A percentile compares a stretch with the other conserved stretches of the same genome.
Evolutionary conservation across 805 yeast genomes (phyloP).

Genomic region (Ogataea ramenticola): DNA sequence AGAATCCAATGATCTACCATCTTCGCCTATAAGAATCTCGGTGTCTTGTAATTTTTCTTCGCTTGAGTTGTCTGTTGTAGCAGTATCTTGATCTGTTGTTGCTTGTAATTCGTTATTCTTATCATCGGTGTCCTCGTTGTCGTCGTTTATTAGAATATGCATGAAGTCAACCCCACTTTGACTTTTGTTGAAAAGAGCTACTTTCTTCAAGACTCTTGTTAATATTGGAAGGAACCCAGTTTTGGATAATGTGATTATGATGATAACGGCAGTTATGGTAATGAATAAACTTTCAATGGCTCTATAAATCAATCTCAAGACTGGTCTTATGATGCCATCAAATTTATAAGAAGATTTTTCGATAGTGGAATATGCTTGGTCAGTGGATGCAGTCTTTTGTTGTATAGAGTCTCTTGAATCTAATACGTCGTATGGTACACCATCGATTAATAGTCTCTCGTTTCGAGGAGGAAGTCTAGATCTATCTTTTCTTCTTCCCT

Average conservation of each 20-base stretch:
- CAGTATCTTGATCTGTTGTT: too few relatives aligned
- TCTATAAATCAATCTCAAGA: conserved; percentile 17
- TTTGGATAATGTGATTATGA: conserved; percentile 30
- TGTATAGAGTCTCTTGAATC: conserved; percentile 14
- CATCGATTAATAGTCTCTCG: conserved; percentile 12
- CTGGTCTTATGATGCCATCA: conserved; percentile 4
- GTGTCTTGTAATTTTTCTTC: too few relatives aligned
- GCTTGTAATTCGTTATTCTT: not conserved
- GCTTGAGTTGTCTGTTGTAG: too few relatives aligned
- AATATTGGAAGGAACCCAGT: conserved; percentile 30
- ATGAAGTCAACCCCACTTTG: conserved; percentile 28
- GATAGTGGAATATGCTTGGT: not conserved
- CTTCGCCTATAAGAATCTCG: not conserved
- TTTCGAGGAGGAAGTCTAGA: conserved; percentile 6
- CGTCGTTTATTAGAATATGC: conserved; percentile 22
- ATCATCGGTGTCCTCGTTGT: conserved; percentile 6
- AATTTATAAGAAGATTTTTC: not conserved
- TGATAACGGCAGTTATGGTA: conserved; percentile 28
- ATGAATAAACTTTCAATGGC: conserved; percentile 44
- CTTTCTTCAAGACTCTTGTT: conserved; percentile 20
- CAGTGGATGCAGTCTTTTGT: conserved; percentile 1
- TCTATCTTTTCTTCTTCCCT: conserved; percentile 1
- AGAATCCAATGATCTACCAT: not conserved
- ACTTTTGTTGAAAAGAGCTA: conserved; percentile 27
- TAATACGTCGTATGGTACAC: conserved; percentile 9